Base-by-base conservation (phyloP, 169 alveolate species). In the Miamiensis avidus region DNA sequence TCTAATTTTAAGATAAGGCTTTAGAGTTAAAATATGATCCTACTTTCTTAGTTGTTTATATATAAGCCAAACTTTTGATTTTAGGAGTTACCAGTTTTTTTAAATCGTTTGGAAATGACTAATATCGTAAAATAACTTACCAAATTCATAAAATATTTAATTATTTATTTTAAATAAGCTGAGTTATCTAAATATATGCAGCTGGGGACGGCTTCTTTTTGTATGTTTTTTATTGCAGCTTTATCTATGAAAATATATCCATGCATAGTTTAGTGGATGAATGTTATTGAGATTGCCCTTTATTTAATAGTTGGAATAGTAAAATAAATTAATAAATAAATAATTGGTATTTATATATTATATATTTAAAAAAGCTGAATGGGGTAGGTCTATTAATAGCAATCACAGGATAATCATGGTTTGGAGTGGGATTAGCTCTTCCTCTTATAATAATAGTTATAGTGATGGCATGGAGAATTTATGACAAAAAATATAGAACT, bases 21-120 rank as follows among this genome's bases (percentile, higher is more conserved):
- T 32, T 77, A 26, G 88, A 83, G n/a, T 16, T 83, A 27, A 83
- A 83, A 75, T 83, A 69, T 34, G 73, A 83, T 25, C 76, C 88
- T 25, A 74, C 88, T 29, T 83, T 49, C 49, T 64, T 83, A 65
- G 83, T 83, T 1, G 15, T 83, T 27, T 65, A 32, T 33, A 32
- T 30, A 26, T 34, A 83, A 20, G 88, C 76, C n/a, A 74, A 83
- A 26, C 32, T 83, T 28, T n/a, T 83, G 11, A 74, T 83, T 15
- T 31, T 76, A 75, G 82, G 82, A 26, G 29, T 79, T 79, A 32
- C 77, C 16, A 74, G 29, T n/a, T 79, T 79, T n/a, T 79, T 79
- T 30, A 79, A 32, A 31, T 49, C 69, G 69, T 49, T 49, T 49
- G 69, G 69, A 11, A 20, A 11, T 49, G 69, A 49, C 20, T 4